A percentile compares a stretch with the other conserved stretches of the same genome.
phyloP scores from a whole-genome alignment of 2,329 filamentous ascomycete species.

The Fonsecaea pedrosoi region DNA sequence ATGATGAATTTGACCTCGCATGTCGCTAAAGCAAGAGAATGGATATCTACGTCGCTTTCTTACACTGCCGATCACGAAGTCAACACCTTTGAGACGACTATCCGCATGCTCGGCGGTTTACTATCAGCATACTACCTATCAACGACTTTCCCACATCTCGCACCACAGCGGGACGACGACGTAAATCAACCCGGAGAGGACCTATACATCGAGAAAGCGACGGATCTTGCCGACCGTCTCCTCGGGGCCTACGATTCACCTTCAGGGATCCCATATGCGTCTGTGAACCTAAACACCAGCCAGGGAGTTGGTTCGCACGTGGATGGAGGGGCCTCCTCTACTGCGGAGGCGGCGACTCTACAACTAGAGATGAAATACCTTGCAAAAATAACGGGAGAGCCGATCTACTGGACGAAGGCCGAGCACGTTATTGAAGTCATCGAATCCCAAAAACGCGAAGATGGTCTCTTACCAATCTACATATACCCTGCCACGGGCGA shows the following conservation, averaged over 20 bases:
- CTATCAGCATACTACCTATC: slow-evolving; percentile 96
- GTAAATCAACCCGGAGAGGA: slow-evolving; percentile 79
- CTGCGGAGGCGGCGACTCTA: slow-evolving; percentile 87
- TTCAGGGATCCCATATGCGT: slow-evolving; percentile 88
- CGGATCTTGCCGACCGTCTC: slow-evolving; percentile 86
- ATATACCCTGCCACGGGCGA: slow-evolving; percentile 78
- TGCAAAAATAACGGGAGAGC: slow-evolving; percentile 90
- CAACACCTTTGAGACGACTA: slow-evolving; percentile 97
- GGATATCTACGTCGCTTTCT: slow-evolving; percentile 79
- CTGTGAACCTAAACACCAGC: slow-evolving; percentile 81
- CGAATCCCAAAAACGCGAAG: slow-evolving; percentile 77
- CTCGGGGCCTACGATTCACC: slow-evolving; percentile 85
- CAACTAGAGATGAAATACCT: slow-evolving; percentile 98
- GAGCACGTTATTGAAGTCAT: slow-evolving; percentile 92
- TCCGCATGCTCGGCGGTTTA: slow-evolving; percentile 93
- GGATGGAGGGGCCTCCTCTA: slow-evolving; percentile 87
- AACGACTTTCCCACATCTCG: slow-evolving; percentile 78
- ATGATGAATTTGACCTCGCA: slow-evolving; percentile 95
- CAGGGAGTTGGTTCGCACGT: slow-evolving; percentile 80
- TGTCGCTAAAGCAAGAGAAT: slow-evolving; percentile 82
- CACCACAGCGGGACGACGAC: slow-evolving; percentile 74
- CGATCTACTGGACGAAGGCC: slow-evolving; percentile 86
- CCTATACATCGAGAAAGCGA: slow-evolving; percentile 93
- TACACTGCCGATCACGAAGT: slow-evolving; percentile 89
- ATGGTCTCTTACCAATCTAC: slow-evolving; percentile 90